Base-by-base conservation (phyloP, 352 stramenopile genomes). In the Phytophthora palmivora region DNA sequence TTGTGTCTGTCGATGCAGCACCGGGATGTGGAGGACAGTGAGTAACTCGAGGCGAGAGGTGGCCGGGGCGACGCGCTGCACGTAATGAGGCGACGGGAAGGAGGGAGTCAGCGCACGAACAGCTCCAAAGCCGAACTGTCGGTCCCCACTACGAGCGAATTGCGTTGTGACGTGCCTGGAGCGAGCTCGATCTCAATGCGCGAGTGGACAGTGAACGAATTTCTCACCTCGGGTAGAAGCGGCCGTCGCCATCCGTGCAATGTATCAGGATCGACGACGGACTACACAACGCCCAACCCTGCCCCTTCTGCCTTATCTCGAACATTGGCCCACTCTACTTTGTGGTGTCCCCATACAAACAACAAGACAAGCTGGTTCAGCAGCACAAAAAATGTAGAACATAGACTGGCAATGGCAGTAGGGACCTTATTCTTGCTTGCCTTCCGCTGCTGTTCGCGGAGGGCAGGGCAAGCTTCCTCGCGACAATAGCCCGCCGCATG, bases 231-330 rank as follows among this genome's bases (percentile, higher is more conserved):
- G 57, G 55, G 63, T 70, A 72, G 55, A 71, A 77, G 69, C 64
- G 55, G 58, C 65, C 58, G 58, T 22, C 63, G 53, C 58, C 58
- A 71, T 70, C 58, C 63, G 63, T 52, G 30, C 56, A 61, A 57
- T 65, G 69, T 74, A 72, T 77, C 64, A 74, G 58, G 58, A 67
- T 45, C 58, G 63, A 77, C 69, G 69, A 74, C 69, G 62, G 62
- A 75, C 66, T 58, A 63, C 61, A 67, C 59, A 62, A 52, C 49
- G 51, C 32, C n/a, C 37, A 67, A 62, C 58, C 63, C 63, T 64
- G 54, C 10, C 52, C 54, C 47, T 65, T 76, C 68, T 73, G 62
- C 57, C 46, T 62, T 69, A 63, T 75, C 67, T 57, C 30, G 37
- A 48, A 18, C 43, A 51, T 47, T 44, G 19, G 42, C 16, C 46